Conservation (phyloP, 352 stramenopile genomes). For the Thalassiosira delicatula region DNA sequence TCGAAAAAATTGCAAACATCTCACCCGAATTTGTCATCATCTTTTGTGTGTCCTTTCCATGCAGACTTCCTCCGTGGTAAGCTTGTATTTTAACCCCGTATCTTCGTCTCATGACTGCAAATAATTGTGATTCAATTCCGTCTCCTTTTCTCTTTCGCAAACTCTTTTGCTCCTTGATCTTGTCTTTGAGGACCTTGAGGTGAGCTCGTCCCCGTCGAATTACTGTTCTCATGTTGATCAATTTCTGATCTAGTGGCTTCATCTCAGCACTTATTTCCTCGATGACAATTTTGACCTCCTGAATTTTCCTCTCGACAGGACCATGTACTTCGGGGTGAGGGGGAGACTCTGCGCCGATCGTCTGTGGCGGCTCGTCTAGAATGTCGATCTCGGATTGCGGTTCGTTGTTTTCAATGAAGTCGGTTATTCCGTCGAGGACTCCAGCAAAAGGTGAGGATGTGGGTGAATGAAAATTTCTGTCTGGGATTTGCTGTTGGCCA, state of each 20-base stretch:
- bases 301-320: neutral
- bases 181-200: conserved; percentile 1
- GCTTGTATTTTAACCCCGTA: neutral
- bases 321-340: too few relatives aligned
- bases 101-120: neutral
- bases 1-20: conserved; percentile 1
- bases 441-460: too few relatives aligned
- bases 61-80: conserved; percentile 7
- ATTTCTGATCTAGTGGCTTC: neutral
- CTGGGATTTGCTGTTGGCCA: neutral
- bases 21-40: conserved; percentile 4
- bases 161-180: neutral
- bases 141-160: neutral
- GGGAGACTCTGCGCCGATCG: too few relatives aligned
- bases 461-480: too few relatives aligned
- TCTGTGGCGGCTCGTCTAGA: too few relatives aligned
- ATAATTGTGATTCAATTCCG: conserved; percentile 8
- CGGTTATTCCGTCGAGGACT: too few relatives aligned
- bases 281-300: neutral
- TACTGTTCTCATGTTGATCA: neutral
- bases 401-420: too few relatives aligned
- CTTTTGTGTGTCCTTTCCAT: conserved; percentile 6
- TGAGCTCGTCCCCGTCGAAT: neutral
- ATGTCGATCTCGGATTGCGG: too few relatives aligned
- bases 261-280: neutral